Evolutionary conservation across 306 rosid species (phyloP).

Genomic region (Gastrolobium villosum): DNA sequence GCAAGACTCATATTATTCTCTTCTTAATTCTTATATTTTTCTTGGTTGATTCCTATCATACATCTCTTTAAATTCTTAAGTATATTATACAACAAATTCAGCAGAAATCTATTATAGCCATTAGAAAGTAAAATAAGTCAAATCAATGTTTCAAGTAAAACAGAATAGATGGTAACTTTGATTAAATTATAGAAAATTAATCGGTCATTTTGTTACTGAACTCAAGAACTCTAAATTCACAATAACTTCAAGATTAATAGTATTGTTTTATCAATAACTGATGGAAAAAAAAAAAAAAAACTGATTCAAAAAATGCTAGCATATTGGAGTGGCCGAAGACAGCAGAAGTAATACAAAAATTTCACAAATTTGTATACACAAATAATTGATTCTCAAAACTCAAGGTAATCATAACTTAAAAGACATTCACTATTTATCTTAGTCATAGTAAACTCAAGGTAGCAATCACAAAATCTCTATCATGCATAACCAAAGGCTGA

Average conservation of each 20-base stretch:
- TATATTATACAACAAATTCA: too few species aligned
- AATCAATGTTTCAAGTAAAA: neutral
- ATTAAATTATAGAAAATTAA: neutral
- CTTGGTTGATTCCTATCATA: too few species aligned
- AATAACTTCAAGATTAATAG: neutral
- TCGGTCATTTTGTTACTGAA: neutral
- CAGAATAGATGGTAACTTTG: neutral
- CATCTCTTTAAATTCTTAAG: too few species aligned
- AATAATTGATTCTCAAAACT: neutral
- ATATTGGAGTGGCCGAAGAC: neutral
- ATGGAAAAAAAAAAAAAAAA: neutral
- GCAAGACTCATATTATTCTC: too few species aligned
- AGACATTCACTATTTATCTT: neutral
- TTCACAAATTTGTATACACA: too few species aligned
- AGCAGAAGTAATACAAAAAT: neutral
- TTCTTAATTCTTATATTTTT: too few species aligned
- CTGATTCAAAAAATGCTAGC: neutral
- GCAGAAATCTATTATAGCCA: neutral
- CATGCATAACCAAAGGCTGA: neutral
- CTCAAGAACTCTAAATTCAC: slow-evolving; percentile 4
- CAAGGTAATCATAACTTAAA: too few species aligned
- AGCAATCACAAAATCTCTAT: neutral
- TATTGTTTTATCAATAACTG: neutral
- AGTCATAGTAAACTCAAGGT: neutral
- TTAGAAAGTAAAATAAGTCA: neutral